Evolutionary conservation across 176 grass and related monocot genomes (phyloP).

Genomic region (Stipa capillata): DNA sequence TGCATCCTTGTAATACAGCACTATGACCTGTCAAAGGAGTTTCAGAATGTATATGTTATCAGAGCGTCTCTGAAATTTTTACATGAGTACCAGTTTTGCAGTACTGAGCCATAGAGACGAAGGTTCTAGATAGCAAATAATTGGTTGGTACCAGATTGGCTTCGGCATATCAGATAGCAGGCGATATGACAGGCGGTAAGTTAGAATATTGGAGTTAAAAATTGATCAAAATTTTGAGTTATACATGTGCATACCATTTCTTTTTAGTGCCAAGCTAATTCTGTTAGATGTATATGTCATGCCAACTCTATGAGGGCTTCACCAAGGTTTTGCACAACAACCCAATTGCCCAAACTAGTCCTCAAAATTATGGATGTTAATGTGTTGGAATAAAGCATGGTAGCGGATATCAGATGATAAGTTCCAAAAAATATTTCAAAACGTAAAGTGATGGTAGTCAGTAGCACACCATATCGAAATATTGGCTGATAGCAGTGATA

Average conservation of each 20-base stretch:
- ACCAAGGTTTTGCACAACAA: neutral
- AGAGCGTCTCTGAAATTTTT: neutral
- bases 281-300: neutral
- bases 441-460: no score
- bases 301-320: neutral
- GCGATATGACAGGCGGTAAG: neutral
- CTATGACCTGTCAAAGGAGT: slow-evolving; percentile 62
- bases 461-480: neutral
- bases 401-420: no score
- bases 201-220: neutral
- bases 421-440: no score
- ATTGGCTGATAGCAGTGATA: neutral
- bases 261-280: no score
- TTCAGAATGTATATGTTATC: slow-evolving; percentile 10
- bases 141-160: neutral
- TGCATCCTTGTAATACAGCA: slow-evolving; percentile 92
- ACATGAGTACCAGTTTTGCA: neutral
- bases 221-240: neutral
- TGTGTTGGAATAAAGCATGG: neutral
- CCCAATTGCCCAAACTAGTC: neutral
- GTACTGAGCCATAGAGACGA: neutral
- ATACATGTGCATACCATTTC: neutral
- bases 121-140: no score
- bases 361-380: neutral
- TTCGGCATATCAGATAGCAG: neutral